These are phyloP conservation scores for Thuidium tamariscinum DNA, from an alignment of 225 moss, liverwort and hornwort genomes.

Conservation along the genomic window DNA sequence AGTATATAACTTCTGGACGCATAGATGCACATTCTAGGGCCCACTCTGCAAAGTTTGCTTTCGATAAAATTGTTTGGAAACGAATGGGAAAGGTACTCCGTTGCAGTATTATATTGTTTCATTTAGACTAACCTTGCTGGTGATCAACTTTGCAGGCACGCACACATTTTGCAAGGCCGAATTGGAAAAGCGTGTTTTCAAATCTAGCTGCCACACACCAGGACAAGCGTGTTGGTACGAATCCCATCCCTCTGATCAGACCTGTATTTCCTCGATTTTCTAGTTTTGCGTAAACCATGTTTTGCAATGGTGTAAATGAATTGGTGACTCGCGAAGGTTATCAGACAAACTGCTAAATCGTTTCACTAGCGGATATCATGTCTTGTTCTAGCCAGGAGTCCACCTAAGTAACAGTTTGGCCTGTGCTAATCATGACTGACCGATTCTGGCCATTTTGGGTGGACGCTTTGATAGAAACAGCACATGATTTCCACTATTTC, in stretches of 20 bases:
- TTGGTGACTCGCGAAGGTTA: neutral
- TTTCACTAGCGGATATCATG: neutral
- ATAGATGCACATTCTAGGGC: too few relatives aligned
- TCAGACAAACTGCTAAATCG: neutral
- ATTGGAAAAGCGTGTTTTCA: slow-evolving; percentile 98
- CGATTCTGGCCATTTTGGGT: neutral
- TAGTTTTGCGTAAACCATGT: neutral
- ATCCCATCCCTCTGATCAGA: neutral
- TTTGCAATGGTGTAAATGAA: neutral
- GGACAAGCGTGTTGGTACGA: slow-evolving; percentile 67
- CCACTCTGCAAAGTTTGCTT: neutral
- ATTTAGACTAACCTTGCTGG: neutral
- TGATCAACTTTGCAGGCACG: slow-evolving; percentile 45
- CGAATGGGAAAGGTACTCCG: neutral
- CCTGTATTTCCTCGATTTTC: neutral
- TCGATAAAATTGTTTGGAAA: neutral
- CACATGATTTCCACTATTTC: neutral
- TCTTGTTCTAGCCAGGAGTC: neutral
- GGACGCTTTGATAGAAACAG: neutral
- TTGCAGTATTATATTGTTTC: neutral
- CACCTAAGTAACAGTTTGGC: neutral
- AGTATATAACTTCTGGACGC: neutral
- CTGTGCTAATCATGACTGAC: neutral
- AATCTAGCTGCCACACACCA: slow-evolving; percentile 64
- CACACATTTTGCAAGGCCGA: slow-evolving; percentile 93